Evolutionary conservation across 2,329 filamentous ascomycete genomes (phyloP).

Genomic region (Sclerotinia nivalis): DNA sequence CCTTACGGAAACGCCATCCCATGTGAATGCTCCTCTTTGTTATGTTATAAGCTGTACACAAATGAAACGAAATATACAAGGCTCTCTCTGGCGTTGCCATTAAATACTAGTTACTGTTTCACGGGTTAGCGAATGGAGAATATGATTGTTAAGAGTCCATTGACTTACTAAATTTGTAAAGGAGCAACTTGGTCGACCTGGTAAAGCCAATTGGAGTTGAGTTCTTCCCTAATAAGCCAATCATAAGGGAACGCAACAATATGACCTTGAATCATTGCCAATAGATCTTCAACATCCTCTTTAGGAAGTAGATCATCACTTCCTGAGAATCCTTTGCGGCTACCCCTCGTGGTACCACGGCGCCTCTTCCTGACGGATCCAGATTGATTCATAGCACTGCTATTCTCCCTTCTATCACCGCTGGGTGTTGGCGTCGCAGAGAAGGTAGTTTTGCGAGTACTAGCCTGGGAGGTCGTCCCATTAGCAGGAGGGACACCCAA

Average conservation of each 20-base stretch:
- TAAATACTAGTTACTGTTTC: conserved; percentile 22
- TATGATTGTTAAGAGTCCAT: conserved; percentile 76
- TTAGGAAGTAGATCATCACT: conserved; percentile 75
- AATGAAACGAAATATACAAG: conserved; percentile 21
- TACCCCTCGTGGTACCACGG: conserved; percentile 65
- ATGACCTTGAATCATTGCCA: conserved; percentile 81
- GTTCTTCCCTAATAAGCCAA: conserved; percentile 89
- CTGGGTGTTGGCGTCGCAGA: conserved; percentile 43
- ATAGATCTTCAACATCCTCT: conserved; percentile 76
- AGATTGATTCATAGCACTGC: conserved; percentile 24
- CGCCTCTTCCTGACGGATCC: conserved; percentile 62
- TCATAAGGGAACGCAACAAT: conserved; percentile 94
- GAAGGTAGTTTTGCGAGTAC: conserved; percentile 58
- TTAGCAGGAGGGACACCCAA: conserved; percentile 23
- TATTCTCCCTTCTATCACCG: conserved; percentile 28
- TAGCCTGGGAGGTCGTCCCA: conserved; percentile 40
- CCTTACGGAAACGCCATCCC: conserved; percentile 13
- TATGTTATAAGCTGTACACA: conserved; percentile 19
- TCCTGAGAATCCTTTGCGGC: conserved; percentile 61
- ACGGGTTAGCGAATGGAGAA: conserved; percentile 89
- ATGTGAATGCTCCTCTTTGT: conserved; percentile 14
- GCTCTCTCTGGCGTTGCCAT: conserved; percentile 15
- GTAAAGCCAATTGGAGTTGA: conserved; percentile 94
- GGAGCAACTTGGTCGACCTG: conserved; percentile 95
- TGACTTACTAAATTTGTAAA: conserved; percentile 89